A percentile compares a stretch with the other conserved stretches of the same genome.
These are phyloP conservation scores for Lasiosphaeria ovina DNA, from an alignment of 495 filamentous ascomycete genomes.

Conservation along the genomic window DNA sequence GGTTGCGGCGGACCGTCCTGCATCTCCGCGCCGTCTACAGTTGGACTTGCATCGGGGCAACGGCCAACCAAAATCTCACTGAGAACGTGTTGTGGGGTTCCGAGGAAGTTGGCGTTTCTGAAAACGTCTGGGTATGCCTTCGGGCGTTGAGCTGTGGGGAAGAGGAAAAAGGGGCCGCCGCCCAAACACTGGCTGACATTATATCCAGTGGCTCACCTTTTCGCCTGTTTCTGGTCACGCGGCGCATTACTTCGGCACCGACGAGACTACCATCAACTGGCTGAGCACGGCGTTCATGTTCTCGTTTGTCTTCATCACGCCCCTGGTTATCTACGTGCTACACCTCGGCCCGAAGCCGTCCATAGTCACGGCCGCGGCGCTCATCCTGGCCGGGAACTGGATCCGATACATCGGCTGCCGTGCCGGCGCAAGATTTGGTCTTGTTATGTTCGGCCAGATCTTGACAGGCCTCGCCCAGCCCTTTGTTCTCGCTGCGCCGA, in stretches of 20 bases:
- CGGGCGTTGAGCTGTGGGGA: neutral
- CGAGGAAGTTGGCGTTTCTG: neutral
- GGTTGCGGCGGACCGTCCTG: too few relatives aligned
- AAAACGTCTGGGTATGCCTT: neutral
- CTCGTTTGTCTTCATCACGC: slow-evolving; percentile 70
- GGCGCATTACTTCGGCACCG: slow-evolving; percentile 70
- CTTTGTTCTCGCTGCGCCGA: slow-evolving; percentile 86
- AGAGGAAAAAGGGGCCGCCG: neutral
- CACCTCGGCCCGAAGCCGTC: slow-evolving; percentile 76
- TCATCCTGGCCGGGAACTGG: slow-evolving; percentile 86
- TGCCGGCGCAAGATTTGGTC: slow-evolving; percentile 58
- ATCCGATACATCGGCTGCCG: slow-evolving; percentile 73
- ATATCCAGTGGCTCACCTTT: slow-evolving; percentile 82
- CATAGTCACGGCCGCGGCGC: slow-evolving; percentile 67
- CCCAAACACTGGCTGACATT: neutral
- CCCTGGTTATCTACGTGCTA: slow-evolving; percentile 73
- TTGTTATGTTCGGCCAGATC: slow-evolving; percentile 94
- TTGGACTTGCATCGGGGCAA: too few relatives aligned
- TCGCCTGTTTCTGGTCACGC: slow-evolving; percentile 77
- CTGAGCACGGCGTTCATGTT: slow-evolving; percentile 84
- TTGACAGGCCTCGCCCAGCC: slow-evolving; percentile 86
- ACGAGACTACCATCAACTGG: slow-evolving; percentile 85
- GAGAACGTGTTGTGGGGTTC: too few relatives aligned
- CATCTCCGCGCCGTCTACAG: too few relatives aligned
- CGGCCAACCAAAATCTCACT: too few relatives aligned